Percentiles rank a stretch among this genome's conserved stretches.
Evolutionary conservation across 441 rosid genomes (phyloP).

Genomic region (Manihot esculenta): DNA sequence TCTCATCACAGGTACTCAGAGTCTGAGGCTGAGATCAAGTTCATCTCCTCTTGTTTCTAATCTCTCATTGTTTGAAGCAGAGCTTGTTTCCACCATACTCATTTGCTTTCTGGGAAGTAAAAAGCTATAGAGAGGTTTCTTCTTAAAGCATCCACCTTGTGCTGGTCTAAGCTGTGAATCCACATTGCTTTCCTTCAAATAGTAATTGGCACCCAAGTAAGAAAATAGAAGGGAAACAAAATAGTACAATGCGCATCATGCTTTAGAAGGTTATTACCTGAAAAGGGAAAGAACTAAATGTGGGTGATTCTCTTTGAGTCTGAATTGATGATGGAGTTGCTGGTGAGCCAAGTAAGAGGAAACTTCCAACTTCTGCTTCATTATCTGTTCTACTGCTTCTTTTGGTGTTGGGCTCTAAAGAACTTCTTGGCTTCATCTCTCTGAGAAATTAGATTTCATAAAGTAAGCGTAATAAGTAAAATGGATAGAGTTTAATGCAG

Average conservation of each 20-base stretch:
- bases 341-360: conserved; percentile 22
- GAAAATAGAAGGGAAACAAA: background rate
- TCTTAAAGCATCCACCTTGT: conserved; percentile 15
- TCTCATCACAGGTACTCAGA: conserved; percentile 14
- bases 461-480: background rate
- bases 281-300: conserved; percentile 10
- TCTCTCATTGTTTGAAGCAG: conserved; percentile 25
- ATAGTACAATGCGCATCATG: background rate
- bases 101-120: conserved; percentile 29
- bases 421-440: conserved; percentile 9
- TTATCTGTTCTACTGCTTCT: conserved; percentile 6
- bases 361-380: conserved; percentile 20
- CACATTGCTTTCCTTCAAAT: conserved; percentile 32
- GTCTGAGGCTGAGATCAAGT: conserved; percentile 46
- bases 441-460: conserved; percentile 8
- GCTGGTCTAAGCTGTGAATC: conserved; percentile 7
- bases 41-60: conserved; percentile 30
- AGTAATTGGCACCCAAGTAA: background rate
- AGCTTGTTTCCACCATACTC: conserved; percentile 25
- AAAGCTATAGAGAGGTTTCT: conserved; percentile 32
- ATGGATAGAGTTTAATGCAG: background rate
- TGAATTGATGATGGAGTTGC: conserved; percentile 4
- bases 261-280: conserved; percentile 26
- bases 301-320: conserved; percentile 24
- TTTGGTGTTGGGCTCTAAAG: conserved; percentile 16